Percentiles rank a stretch among this genome's conserved stretches.
Conservation (phyloP, 1,139 yeast genomes). For the Nakaseomyces delphensis region DNA sequence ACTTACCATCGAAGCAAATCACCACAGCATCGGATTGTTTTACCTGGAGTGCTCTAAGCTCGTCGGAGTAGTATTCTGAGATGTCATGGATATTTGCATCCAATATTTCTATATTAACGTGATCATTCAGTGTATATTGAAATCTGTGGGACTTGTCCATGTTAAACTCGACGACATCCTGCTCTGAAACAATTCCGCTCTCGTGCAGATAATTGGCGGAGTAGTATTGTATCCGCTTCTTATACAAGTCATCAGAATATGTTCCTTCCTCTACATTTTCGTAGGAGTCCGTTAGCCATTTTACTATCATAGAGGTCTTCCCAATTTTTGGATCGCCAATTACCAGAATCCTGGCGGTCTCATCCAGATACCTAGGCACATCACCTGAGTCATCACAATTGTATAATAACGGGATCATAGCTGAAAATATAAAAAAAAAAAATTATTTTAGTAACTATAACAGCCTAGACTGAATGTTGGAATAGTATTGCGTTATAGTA, state of each 20-base stretch:
- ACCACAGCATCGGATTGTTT: slow-evolving; percentile 16
- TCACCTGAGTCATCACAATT: background rate
- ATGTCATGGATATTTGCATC: slow-evolving; percentile 14
- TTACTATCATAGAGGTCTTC: slow-evolving; percentile 12
- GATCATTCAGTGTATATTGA: slow-evolving; percentile 5
- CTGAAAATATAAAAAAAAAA: background rate
- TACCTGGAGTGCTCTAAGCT: slow-evolving; percentile 12
- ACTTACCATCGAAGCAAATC: slow-evolving; percentile 14
- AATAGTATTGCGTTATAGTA: too few relatives aligned
- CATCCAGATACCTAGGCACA: background rate
- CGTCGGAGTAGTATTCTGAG: slow-evolving; percentile 12
- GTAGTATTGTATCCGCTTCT: slow-evolving; percentile 3
- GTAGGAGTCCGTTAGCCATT: slow-evolving; percentile 12
- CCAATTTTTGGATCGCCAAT: slow-evolving; percentile 14
- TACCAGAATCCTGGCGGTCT: slow-evolving; percentile 11
- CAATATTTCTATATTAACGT: slow-evolving; percentile 12
- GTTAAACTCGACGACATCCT: slow-evolving; percentile 4
- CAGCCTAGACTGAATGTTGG: too few relatives aligned
- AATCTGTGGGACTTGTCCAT: slow-evolving; percentile 3
- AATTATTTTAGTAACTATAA: too few relatives aligned
- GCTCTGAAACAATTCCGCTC: background rate
- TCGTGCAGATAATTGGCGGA: background rate
- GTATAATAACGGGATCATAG: background rate
- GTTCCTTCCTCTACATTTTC: slow-evolving; percentile 32
- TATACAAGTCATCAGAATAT: slow-evolving; percentile 5